Percentiles rank a stretch among this genome's conserved stretches.
Conservation (phyloP, 2,329 filamentous ascomycete genomes). For the Microascus cirrosus region DNA sequence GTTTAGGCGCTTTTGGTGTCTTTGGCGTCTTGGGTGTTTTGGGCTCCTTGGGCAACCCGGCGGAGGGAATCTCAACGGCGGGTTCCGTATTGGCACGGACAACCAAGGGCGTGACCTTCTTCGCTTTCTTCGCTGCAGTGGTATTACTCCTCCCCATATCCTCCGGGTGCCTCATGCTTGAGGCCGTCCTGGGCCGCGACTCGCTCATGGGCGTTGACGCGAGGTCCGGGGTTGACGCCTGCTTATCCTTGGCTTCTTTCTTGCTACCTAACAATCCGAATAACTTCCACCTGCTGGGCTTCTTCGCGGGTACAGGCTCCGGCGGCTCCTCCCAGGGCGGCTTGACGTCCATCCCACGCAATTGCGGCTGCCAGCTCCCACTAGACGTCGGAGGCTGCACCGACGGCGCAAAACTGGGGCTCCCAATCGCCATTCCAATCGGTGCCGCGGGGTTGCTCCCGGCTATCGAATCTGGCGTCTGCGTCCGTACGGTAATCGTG, state of each 20-base stretch:
- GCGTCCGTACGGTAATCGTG: constrained; percentile 24
- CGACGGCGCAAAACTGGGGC: constrained; percentile 30
- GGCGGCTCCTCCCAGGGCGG: constrained; percentile 2
- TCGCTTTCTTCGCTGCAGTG: constrained; percentile 19
- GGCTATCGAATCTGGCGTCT: constrained; percentile 29
- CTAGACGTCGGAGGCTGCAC: not conserved
- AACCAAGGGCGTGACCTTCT: constrained; percentile 31
- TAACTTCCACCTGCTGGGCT: constrained; percentile 8
- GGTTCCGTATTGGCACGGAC: constrained; percentile 30
- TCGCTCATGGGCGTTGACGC: not conserved
- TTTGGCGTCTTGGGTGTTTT: constrained; percentile 8
- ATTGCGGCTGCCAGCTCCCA: constrained; percentile 3
- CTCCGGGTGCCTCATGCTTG: not conserved
- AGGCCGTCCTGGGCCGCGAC: constrained; percentile 1
- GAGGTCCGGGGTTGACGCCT: not conserved
- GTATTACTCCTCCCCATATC: constrained; percentile 21
- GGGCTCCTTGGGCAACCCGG: not conserved
- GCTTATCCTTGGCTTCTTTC: not conserved
- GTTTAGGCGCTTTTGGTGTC: not conserved
- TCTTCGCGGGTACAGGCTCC: not conserved
- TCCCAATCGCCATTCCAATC: constrained; percentile 68
- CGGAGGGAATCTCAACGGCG: not conserved
- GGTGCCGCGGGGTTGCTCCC: constrained; percentile 19
- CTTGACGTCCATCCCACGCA: not conserved
- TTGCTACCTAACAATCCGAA: constrained; percentile 7